These are phyloP conservation scores for Penicillium decumbens DNA, from an alignment of 2,329 filamentous ascomycete genomes.

Conservation along the genomic window DNA sequence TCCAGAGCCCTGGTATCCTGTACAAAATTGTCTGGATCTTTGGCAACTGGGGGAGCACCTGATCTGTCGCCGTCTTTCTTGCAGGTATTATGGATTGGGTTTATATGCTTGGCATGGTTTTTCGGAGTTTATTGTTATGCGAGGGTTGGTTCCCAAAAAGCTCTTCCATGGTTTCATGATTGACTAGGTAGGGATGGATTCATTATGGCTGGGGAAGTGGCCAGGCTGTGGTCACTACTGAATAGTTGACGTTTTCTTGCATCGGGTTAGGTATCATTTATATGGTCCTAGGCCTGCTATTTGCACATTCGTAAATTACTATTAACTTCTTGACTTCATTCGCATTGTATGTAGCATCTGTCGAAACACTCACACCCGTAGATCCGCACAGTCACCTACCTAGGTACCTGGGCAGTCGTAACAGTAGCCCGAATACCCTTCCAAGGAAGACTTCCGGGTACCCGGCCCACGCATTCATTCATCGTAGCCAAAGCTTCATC, in stretches of 20 bases:
- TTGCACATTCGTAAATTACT: neutral
- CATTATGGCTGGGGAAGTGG: slow-evolving; percentile 4
- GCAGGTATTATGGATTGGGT: slow-evolving; percentile 3
- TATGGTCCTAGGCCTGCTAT: neutral
- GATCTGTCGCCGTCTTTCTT: neutral
- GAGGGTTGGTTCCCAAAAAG: slow-evolving; percentile 17
- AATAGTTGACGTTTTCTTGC: slow-evolving; percentile 9
- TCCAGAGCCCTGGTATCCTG: slow-evolving; percentile 44
- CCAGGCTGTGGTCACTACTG: slow-evolving; percentile 6
- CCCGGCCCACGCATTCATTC: neutral
- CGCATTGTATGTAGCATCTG: neutral
- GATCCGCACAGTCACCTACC: neutral
- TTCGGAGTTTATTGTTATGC: slow-evolving; percentile 13
- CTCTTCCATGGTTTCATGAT: slow-evolving; percentile 20
- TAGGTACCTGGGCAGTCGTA: neutral
- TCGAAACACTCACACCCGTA: neutral
- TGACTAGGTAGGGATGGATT: slow-evolving; percentile 15
- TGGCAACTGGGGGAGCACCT: neutral
- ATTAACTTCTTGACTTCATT: neutral
- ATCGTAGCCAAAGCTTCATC: neutral
- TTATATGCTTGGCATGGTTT: slow-evolving; percentile 13
- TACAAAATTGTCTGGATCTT: neutral
- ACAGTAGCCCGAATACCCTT: neutral
- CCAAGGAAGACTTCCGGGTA: neutral
- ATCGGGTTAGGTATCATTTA: slow-evolving; percentile 3